A percentile compares a stretch with the other conserved stretches of the same genome.
Conservation (phyloP, 2,329 filamentous ascomycete genomes). For the Epicoccum nigrum region DNA sequence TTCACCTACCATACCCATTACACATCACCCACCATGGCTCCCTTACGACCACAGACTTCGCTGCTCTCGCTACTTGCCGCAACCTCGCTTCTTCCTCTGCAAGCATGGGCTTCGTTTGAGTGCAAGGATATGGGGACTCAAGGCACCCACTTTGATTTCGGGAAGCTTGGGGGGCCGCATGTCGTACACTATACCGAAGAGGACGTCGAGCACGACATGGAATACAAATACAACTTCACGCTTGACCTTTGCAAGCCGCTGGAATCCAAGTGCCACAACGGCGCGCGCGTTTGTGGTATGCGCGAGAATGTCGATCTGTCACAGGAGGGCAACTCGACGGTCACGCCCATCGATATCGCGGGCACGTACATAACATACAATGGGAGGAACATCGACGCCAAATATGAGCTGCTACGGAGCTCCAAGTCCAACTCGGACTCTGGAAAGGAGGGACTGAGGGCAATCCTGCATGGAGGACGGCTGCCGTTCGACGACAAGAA, state of each 20-base stretch:
- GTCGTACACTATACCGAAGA: conserved; percentile 64
- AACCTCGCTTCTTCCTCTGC: conserved; percentile 33
- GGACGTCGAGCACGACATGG: conserved; percentile 53
- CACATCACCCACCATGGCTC: conserved; percentile 36
- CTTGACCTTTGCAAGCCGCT: conserved; percentile 76
- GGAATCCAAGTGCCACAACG: conserved; percentile 69
- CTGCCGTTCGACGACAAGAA: conserved; percentile 56
- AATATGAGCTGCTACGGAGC: conserved; percentile 68
- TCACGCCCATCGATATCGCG: conserved; percentile 73
- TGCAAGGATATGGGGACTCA: conserved; percentile 68
- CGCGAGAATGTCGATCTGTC: conserved; percentile 61
- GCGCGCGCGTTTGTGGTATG: conserved; percentile 79
- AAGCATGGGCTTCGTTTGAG: conserved; percentile 53
- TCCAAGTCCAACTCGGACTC: conserved; percentile 69
- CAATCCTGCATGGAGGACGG: conserved; percentile 68
- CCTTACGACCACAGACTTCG: conserved; percentile 28
- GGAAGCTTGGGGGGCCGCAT: conserved; percentile 69
- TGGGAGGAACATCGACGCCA: conserved; percentile 66
- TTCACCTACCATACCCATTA: conserved; percentile 5
- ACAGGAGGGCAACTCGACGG: conserved; percentile 57
- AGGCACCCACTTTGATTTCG: conserved; percentile 68
- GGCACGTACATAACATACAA: conserved; percentile 68
- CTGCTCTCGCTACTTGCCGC: conserved; percentile 35
- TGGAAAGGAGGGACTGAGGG: conserved; percentile 72
- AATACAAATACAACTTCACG: conserved; percentile 79